Evolutionary conservation across 2,329 filamentous ascomycete species (phyloP).

Genomic region (Lecanoromycetidae sp.): DNA sequence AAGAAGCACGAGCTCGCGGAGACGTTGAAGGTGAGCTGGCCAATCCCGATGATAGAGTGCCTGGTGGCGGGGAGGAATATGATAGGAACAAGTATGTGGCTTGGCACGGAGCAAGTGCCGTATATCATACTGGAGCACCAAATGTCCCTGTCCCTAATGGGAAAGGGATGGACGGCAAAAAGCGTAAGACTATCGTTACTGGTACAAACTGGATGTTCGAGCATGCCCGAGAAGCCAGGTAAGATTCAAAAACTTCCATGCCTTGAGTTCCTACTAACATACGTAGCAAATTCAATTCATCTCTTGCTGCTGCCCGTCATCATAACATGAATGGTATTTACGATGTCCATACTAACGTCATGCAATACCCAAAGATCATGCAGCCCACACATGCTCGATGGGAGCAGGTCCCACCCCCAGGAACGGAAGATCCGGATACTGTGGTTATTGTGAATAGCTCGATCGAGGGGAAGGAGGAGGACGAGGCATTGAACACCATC

Average conservation of each 20-base stretch:
- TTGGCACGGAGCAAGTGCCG: conserved; percentile 92
- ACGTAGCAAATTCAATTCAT: conserved; percentile 68
- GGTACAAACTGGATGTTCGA: conserved; percentile 95
- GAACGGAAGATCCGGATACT: no score
- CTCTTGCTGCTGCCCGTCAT: conserved; percentile 55
- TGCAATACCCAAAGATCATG: conserved; percentile 78
- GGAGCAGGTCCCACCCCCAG: conserved; percentile 47
- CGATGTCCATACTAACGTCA: conserved; percentile 83
- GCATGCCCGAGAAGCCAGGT: conserved; percentile 86
- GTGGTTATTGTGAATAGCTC: no score
- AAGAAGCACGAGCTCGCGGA: conserved; percentile 61
- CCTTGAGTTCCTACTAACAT: conserved; percentile 14
- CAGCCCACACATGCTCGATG: conserved; percentile 80
- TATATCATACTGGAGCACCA: conserved; percentile 76
- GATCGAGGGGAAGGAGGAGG: background rate
- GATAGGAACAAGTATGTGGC: conserved; percentile 98
- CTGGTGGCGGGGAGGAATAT: conserved; percentile 69
- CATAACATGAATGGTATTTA: conserved; percentile 67
- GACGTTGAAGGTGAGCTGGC: conserved; percentile 79
- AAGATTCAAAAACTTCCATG: conserved; percentile 18
- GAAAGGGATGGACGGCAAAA: conserved; percentile 65
- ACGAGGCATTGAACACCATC: conserved; percentile 23
- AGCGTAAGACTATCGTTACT: conserved; percentile 75
- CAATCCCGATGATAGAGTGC: conserved; percentile 72
- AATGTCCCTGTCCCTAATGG: conserved; percentile 63